phyloP scores from a whole-genome alignment of 805 yeast species.

The Cyberlindnera saturnus region DNA sequence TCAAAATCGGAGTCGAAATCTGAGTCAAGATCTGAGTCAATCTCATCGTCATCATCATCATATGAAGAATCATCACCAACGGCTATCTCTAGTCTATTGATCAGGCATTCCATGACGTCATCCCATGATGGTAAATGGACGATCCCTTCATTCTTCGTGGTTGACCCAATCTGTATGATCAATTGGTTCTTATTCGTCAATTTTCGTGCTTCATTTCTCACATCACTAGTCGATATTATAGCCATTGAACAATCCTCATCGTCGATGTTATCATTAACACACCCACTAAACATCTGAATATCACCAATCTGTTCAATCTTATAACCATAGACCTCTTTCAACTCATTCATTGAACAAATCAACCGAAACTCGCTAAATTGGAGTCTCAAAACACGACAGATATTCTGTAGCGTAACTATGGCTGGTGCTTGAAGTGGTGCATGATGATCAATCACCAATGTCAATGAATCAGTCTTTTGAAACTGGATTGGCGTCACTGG shows the following conservation, averaged over 20 bases:
- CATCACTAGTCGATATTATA: slow-evolving; percentile 11
- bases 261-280: slow-evolving; percentile 2
- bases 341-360: slow-evolving; percentile 11
- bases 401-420: slow-evolving; percentile 15
- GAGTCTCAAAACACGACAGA: slow-evolving; percentile 13
- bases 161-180: slow-evolving; percentile 8
- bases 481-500: slow-evolving; percentile 6
- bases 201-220: background rate
- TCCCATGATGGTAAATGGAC: slow-evolving; percentile 17
- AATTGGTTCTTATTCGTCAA: slow-evolving; percentile 14
- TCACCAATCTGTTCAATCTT: slow-evolving; percentile 1
- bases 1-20: slow-evolving; percentile 16
- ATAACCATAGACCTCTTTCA: slow-evolving; percentile 2
- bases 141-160: background rate
- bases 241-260: slow-evolving; percentile 1
- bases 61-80: slow-evolving; percentile 6
- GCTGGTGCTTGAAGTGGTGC: slow-evolving; percentile 3
- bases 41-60: slow-evolving; percentile 15
- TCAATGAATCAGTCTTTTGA: slow-evolving; percentile 10
- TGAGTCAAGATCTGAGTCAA: slow-evolving; percentile 12
- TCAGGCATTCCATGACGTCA: slow-evolving; percentile 21
- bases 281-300: slow-evolving; percentile 1
- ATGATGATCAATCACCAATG: slow-evolving; percentile 16
- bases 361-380: slow-evolving; percentile 11
- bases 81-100: slow-evolving; percentile 10